These are phyloP conservation scores for Xylaria acuta DNA, from an alignment of 495 filamentous ascomycete species.

Conservation along the genomic window DNA sequence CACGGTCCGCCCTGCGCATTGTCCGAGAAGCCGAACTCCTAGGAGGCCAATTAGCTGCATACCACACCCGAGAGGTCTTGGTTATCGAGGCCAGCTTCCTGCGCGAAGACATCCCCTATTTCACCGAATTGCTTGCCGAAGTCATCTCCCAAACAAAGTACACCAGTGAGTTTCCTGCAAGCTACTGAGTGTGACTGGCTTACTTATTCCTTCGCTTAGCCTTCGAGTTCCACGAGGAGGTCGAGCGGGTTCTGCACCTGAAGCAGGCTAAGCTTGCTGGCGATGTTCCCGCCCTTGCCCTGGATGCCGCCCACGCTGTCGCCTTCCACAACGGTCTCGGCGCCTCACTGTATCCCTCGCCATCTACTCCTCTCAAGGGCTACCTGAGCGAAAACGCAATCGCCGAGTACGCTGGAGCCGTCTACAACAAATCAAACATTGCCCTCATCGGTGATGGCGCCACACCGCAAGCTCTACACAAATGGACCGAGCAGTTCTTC, in stretches of 20 bases:
- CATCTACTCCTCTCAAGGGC: slow-evolving; percentile 70
- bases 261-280: slow-evolving; percentile 71
- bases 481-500: slow-evolving; percentile 96
- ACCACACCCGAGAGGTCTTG: slow-evolving; percentile 91
- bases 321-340: slow-evolving; percentile 97
- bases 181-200: slow-evolving; percentile 33
- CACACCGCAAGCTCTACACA: slow-evolving; percentile 73
- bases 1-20: slow-evolving; percentile 88
- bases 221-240: slow-evolving; percentile 86
- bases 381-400: slow-evolving; percentile 78
- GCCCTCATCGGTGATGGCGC: slow-evolving; percentile 90
- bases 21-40: slow-evolving; percentile 93
- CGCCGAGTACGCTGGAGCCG: slow-evolving; percentile 71
- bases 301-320: slow-evolving; percentile 83
- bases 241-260: slow-evolving; percentile 71
- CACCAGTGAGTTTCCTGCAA: slow-evolving; percentile 63
- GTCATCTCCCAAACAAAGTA: slow-evolving; percentile 87
- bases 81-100: slow-evolving; percentile 93
- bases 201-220: slow-evolving; percentile 54
- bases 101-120: slow-evolving; percentile 94
- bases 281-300: slow-evolving; percentile 72
- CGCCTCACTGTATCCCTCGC: slow-evolving; percentile 70
- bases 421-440: slow-evolving; percentile 88
- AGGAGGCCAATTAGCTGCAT: slow-evolving; percentile 81
- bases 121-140: slow-evolving; percentile 92